Evolutionary conservation across 805 yeast species (phyloP).

Genomic region (Candida morakotiae): DNA sequence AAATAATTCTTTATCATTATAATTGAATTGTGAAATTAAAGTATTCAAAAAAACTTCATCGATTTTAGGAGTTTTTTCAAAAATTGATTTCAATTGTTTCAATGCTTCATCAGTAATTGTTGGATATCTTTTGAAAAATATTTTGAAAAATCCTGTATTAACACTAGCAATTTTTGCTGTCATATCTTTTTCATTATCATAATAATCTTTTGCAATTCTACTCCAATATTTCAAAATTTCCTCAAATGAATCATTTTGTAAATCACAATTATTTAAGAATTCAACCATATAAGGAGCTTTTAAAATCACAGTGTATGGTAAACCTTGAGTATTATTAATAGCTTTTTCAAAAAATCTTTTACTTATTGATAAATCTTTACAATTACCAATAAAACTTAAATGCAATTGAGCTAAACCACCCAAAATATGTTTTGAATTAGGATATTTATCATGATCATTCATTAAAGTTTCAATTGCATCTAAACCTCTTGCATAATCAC

Average conservation of each 20-base stretch:
- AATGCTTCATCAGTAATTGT: conserved; percentile 52
- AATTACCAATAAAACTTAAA: conserved; percentile 71
- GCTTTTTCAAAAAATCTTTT: conserved; percentile 73
- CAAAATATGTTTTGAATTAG: conserved; percentile 24
- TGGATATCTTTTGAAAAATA: conserved; percentile 60
- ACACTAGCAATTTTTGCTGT: conserved; percentile 71
- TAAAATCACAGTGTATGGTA: conserved; percentile 68
- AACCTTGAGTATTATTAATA: conserved; percentile 46
- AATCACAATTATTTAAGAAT: conserved; percentile 58
- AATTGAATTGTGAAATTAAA: conserved; percentile 59
- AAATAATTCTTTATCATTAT: conserved; percentile 66
- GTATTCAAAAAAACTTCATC: conserved; percentile 85
- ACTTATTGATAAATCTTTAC: conserved; percentile 68
- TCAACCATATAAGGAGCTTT: conserved; percentile 72
- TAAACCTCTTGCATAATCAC: conserved; percentile 63
- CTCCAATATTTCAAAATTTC: conserved; percentile 61
- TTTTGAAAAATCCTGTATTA: conserved; percentile 63
- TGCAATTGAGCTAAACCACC: conserved; percentile 70
- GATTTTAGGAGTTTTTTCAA: conserved; percentile 49
- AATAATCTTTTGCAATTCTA: conserved; percentile 38
- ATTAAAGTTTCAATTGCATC: conserved; percentile 59
- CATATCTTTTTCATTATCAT: conserved; percentile 43
- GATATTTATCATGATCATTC: conserved; percentile 38
- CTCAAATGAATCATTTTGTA: conserved; percentile 52
- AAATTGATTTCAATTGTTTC: conserved; percentile 52